phyloP scores from a whole-genome alignment of 177 flowering plant genomes.

The Vitis hybrid region DNA sequence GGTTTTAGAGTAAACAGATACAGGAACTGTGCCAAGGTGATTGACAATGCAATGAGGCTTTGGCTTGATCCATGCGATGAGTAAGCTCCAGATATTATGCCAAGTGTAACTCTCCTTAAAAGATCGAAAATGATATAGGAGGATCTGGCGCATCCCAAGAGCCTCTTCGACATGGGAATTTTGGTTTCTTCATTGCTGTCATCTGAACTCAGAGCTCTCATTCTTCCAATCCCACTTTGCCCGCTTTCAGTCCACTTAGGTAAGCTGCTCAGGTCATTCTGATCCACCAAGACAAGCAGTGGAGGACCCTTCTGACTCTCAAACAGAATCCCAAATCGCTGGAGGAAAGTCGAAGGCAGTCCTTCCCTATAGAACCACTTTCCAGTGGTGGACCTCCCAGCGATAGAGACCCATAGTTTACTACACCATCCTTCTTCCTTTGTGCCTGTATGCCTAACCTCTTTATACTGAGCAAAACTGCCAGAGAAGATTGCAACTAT shows the following conservation, averaged over 20 bases:
- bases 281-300: constrained; percentile 26
- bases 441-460: constrained; percentile 23
- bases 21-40: constrained; percentile 49
- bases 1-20: constrained; percentile 46
- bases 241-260: constrained; percentile 40
- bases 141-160: constrained; percentile 49
- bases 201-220: constrained; percentile 42
- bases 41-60: constrained; percentile 34
- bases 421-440: constrained; percentile 27
- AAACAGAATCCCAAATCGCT: constrained; percentile 51
- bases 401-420: constrained; percentile 28
- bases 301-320: constrained; percentile 57
- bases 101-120: constrained; percentile 41
- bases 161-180: constrained; percentile 19
- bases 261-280: constrained; percentile 28
- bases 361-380: constrained; percentile 55
- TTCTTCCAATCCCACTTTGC: constrained; percentile 52
- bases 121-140: constrained; percentile 55
- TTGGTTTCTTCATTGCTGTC: constrained; percentile 36
- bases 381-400: constrained; percentile 40
- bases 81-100: constrained; percentile 45
- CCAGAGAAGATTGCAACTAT: constrained; percentile 39
- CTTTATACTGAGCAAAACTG: constrained; percentile 45
- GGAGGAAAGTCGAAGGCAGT: constrained; percentile 40
- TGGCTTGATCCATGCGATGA: constrained; percentile 22